Evolutionary conservation across 140 eudicot genomes (phyloP), one percentile per base, ranked within the genome.

Genomic region (Erigeron philadelphicus): DNA sequence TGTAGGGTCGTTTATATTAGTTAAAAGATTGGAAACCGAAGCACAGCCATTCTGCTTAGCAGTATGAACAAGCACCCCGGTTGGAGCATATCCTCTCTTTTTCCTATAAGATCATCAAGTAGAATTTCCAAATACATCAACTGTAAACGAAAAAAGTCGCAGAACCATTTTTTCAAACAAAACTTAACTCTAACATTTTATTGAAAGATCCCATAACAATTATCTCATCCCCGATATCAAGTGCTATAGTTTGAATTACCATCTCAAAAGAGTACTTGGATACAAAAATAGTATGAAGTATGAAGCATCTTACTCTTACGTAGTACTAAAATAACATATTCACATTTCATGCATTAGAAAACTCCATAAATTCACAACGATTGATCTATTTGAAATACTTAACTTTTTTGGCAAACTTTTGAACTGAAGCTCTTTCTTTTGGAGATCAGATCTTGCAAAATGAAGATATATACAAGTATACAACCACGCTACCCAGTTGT

Each of bases 21-120:
- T 63, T 65, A 86, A 68, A 76, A 83, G 71, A 61, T 81, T 84
- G 8, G 87, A 86, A 72, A 86, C 89, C 42, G 89, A 86, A 52
- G 83, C 62, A 79, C 17, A 83, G 70, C 89, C 94, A 19, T 64
- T 68, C 50, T 75, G 75, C 76, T 84, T 86, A 40, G 87, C 85
- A 61, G 79, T 66, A 64, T 47, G 87, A 43, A 49, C 11, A 49
- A 86, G 87, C 9, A 35, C 42, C 49, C 94, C 94, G 41, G 89
- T 86, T 50, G 94, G 89, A 49, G 40, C 45, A 6, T 53, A 73
- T 55, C 94, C 89, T 75, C 77, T 76, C 76, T 81, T 86, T 73
- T 84, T 86, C 94, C 94, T 86, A 74, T 43, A 79, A 64, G 9
- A 61, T 9, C 63, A 69, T 47, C 64, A 15, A 31, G 0, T 31